A percentile compares a stretch with the other conserved stretches of the same genome.
Conservation (phyloP, 805 yeast genomes). For the Lipomyces spencermartinsiae region DNA sequence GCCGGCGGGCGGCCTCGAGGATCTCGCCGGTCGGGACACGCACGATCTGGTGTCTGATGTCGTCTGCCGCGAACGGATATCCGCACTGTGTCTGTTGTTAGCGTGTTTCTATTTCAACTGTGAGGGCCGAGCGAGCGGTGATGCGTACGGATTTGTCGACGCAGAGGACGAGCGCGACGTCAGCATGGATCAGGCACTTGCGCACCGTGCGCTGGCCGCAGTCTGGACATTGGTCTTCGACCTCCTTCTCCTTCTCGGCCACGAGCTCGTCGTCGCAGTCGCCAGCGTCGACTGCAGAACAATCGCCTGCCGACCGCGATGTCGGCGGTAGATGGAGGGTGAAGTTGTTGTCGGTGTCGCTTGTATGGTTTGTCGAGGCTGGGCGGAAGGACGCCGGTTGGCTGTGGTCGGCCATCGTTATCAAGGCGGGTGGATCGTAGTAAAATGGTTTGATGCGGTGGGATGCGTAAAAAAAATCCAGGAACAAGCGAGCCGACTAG, state of each 20-base stretch:
- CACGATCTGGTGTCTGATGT: not conserved
- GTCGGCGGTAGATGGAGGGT: constrained; percentile 9
- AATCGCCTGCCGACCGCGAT: not conserved
- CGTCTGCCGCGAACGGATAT: constrained; percentile 22
- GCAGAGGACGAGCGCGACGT: constrained; percentile 21
- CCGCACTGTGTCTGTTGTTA: constrained; percentile 12
- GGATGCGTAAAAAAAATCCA: too few relatives aligned
- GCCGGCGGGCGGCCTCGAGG: constrained; percentile 17
- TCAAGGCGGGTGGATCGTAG: not conserved
- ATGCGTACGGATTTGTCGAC: constrained; percentile 14
- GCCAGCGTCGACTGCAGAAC: not conserved
- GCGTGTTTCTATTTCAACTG: too few relatives aligned
- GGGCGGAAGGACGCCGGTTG: not conserved
- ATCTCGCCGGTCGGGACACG: constrained; percentile 12
- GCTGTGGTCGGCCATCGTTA: not conserved
- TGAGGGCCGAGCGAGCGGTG: not conserved
- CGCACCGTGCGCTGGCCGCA: constrained; percentile 21
- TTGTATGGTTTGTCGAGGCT: not conserved
- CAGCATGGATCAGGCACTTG: constrained; percentile 22
- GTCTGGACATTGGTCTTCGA: constrained; percentile 15
- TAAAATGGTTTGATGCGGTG: too few relatives aligned
- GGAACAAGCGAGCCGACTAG: too few relatives aligned
- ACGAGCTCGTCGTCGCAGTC: not conserved
- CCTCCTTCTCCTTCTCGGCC: not conserved
- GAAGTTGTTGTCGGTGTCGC: not conserved